A percentile compares a stretch with the other conserved stretches of the same genome.
Evolutionary conservation across 108 stramenopile genomes (phyloP).

Genomic region (Cyclotella kingstonii): DNA sequence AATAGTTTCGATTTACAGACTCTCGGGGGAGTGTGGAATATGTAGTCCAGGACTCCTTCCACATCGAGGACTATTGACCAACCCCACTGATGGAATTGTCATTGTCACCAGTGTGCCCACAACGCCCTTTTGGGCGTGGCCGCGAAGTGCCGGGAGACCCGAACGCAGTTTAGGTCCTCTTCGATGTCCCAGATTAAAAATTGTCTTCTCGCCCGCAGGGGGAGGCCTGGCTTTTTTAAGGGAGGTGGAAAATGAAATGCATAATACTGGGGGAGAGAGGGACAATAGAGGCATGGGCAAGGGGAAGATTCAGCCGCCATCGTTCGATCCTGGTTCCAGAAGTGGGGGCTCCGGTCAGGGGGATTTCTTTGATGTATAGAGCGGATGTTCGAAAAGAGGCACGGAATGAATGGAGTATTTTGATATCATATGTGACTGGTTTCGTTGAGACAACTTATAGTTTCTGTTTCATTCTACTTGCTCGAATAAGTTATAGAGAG

Average conservation of each 20-base stretch:
- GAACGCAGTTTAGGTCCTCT: conserved; percentile 71
- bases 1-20: conserved; percentile 62
- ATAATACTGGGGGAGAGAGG: conserved; percentile 16
- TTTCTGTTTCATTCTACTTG: no score
- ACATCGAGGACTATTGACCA: conserved; percentile 69
- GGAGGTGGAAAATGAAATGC: conserved; percentile 86
- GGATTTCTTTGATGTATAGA: conserved; percentile 44
- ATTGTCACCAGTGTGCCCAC: conserved; percentile 80
- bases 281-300: conserved; percentile 20
- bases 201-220: conserved; percentile 77
- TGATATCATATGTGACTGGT: no score
- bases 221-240: conserved; percentile 75
- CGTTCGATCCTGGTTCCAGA: conserved; percentile 30
- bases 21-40: conserved; percentile 44
- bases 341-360: conserved; percentile 1
- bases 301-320: conserved; percentile 38
- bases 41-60: conserved; percentile 44
- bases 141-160: conserved; percentile 78
- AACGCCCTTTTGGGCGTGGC: conserved; percentile 87
- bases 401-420: conserved; percentile 1
- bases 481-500: no score
- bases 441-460: no score
- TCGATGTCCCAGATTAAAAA: conserved; percentile 72
- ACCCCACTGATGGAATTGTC: conserved; percentile 74
- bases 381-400: background rate